Base-by-base conservation (phyloP, 2,329 filamentous ascomycete species). In the Xylariaceae sp. region DNA sequence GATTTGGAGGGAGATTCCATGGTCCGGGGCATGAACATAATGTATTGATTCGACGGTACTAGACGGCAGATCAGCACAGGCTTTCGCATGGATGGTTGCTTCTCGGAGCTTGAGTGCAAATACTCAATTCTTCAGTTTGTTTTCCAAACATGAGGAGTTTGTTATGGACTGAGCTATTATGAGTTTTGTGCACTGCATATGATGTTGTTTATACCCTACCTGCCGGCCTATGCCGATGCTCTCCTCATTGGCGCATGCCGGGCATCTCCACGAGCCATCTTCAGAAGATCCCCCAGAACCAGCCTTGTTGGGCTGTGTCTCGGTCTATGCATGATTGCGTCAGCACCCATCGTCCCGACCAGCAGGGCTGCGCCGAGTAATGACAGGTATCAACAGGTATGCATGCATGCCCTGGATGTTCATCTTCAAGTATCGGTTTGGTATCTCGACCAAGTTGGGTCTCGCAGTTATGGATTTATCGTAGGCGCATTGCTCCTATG, bases 281-380 rank as follows among this genome's bases (percentile, higher is more conserved):
- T 30, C 29, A 10, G 29, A 6, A 30, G 6, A 6, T 10, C 29
- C 10, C 29, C 29, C 10, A 2, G 7, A 12, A 5, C 18, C 16
- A 40, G 18, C 37, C 13, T 40, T 40, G 18, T 19, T 37, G 21
- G 41, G 19, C 37, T 30, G 39, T 18, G 30, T 29, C 42, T 53
- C 37, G 29, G 44, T 10, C 43, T 2, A 58, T 58, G 58, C 58
- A 58, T 47, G 56, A 60, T 60, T 58, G 53, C 58, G 58, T 60
- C 58, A 60, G 55, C 47, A 46, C 54, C 16, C 48, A 19, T 18
- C 51, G 29, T 45, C 19, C 40, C 44, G 51, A 46, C 51, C 41
- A 47, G 40, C 40, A 26, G 15, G 21, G 41, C 41, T 29, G 41
- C 15, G 21, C 15, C 41, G 41, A 26, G 12, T 21, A 7, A 21